Evolutionary conservation across 306 rosid genomes (phyloP).

Genomic region (Cucurbita moschata): DNA sequence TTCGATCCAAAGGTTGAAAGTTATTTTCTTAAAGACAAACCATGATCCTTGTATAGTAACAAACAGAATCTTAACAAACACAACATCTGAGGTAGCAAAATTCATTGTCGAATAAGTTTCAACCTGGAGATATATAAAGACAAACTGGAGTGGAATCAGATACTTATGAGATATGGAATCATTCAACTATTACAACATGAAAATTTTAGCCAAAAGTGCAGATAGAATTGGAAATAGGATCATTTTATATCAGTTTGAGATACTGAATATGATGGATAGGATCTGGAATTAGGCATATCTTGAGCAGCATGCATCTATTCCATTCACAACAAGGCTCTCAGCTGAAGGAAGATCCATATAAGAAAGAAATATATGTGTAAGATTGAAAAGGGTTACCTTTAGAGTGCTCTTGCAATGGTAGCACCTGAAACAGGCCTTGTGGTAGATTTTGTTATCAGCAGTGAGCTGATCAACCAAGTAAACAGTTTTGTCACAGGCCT

Average conservation of each 20-base stretch:
- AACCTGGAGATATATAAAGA: not conserved
- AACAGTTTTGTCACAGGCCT: slow-evolving; percentile 81
- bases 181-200: not conserved
- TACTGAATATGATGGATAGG: not conserved
- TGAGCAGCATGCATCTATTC: not conserved
- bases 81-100: not conserved
- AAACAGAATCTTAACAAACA: not conserved
- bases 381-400: slow-evolving; percentile 29
- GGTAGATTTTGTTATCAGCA: slow-evolving; percentile 74
- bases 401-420: slow-evolving; percentile 96
- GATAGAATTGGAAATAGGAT: not conserved
- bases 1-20: not conserved
- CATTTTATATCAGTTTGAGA: not conserved
- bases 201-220: not conserved
- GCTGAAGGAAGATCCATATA: no score
- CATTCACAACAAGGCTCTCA: not conserved
- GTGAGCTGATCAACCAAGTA: slow-evolving; percentile 79
- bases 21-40: not conserved
- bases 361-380: not conserved
- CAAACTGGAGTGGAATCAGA: not conserved
- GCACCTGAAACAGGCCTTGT: slow-evolving; percentile 85
- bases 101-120: not conserved
- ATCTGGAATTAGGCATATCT: not conserved
- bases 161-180: not conserved
- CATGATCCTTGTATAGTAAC: not conserved